Base-by-base conservation (phyloP, 495 filamentous ascomycete genomes). In the Daldinia bambusicola region DNA sequence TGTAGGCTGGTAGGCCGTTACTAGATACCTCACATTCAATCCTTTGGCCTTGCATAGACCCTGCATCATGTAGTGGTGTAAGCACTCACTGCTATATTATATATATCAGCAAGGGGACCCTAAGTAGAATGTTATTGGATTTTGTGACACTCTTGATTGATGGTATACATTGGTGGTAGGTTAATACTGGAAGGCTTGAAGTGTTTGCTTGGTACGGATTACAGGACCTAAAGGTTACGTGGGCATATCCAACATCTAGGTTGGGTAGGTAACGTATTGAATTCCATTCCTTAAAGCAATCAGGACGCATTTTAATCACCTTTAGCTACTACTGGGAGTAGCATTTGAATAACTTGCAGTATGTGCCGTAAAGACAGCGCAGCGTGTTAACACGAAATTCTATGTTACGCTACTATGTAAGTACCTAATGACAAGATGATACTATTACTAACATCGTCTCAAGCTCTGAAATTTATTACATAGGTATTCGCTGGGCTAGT, bases 171-270 rank as follows among this genome's bases (percentile, higher is more conserved):
- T 6, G 43, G 4, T 22, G 9, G 9, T 22, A 18, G 18, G 43
- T 48, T 4, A 0, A 7, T 45, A 43, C n/a, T n/a, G n/a, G 26
- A 22, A 20, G 16, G 20, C 43, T 48, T 48, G 43, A 48, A 22
- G 18, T 48, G 43, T 48, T 48, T 48, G 43, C 43, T 48, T 13
- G 20, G n/a, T n/a, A n/a, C n/a, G n/a, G n/a, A n/a, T n/a, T n/a
- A n/a, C n/a, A n/a, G n/a, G n/a, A n/a, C n/a, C n/a, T n/a, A n/a
- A n/a, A n/a, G n/a, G 43, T 22, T 48, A 48, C 3, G 20, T 48
- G 22, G 18, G 2, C 0, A 45, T 18, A 26, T 26, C 26, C 26
- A 3, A 26, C 26, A 3, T 26, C 26, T 26, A 26, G 26, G 26
- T 26, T 26, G 3, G 26, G 26, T 26, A 26, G 26, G 26, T 26